Evolutionary conservation across 805 yeast genomes (phyloP).

Genomic region (Wickerhamomyces canadensis): DNA sequence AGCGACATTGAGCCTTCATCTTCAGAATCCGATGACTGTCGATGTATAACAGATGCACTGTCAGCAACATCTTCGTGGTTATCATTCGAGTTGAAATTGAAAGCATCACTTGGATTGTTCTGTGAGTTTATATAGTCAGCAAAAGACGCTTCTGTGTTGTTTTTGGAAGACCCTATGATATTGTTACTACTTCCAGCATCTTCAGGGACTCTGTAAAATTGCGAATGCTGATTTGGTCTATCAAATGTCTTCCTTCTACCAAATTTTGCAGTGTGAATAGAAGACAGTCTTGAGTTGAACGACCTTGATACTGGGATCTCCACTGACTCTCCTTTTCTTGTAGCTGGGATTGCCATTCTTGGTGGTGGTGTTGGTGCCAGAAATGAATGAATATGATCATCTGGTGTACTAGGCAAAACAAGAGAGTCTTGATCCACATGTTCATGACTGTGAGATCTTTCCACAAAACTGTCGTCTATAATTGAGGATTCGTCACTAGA

Average conservation of each 20-base stretch:
- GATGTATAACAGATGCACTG: slow-evolving; percentile 3
- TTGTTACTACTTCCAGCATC: slow-evolving; percentile 2
- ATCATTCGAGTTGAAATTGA: not conserved
- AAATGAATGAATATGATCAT: slow-evolving; percentile 16
- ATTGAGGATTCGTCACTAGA: slow-evolving; percentile 60
- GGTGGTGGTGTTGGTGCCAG: slow-evolving; percentile 54
- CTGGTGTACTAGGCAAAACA: slow-evolving; percentile 14
- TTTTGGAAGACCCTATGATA: slow-evolving; percentile 1
- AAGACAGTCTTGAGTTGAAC: slow-evolving; percentile 18
- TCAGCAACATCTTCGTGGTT: slow-evolving; percentile 1
- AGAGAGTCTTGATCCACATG: slow-evolving; percentile 15
- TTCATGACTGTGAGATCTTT: slow-evolving; percentile 15
- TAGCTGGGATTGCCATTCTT: slow-evolving; percentile 78
- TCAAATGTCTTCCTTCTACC: slow-evolving; percentile 20
- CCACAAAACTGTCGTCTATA: slow-evolving; percentile 28
- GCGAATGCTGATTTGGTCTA: slow-evolving; percentile 9
- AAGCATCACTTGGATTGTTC: slow-evolving; percentile 1
- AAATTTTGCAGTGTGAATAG: slow-evolving; percentile 22
- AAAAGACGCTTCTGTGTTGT: slow-evolving; percentile 17
- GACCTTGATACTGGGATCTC: slow-evolving; percentile 49
- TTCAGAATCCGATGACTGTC: slow-evolving; percentile 30
- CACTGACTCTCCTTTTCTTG: slow-evolving; percentile 71
- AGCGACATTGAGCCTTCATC: slow-evolving; percentile 68
- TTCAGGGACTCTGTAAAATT: slow-evolving; percentile 8
- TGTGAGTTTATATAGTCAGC: slow-evolving; percentile 22